Conservation (phyloP, 306 rosid species). For the Acacia crassicarpa region DNA sequence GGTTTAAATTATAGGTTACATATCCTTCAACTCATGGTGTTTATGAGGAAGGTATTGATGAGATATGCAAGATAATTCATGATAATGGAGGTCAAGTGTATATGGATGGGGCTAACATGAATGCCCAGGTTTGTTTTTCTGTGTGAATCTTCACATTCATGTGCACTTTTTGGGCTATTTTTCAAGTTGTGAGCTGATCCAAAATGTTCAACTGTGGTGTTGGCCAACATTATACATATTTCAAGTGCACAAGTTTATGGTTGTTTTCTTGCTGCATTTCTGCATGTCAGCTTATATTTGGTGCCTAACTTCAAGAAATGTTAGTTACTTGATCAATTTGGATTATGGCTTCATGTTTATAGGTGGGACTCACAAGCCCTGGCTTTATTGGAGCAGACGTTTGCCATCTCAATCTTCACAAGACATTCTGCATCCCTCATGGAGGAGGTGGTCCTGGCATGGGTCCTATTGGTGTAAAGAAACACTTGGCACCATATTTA, state of each 20-base stretch:
- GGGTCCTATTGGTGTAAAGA: conserved; percentile 99
- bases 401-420: conserved; percentile 99
- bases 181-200: conserved; percentile 5
- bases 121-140: conserved; percentile 17
- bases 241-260: background rate
- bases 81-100: conserved; percentile 99
- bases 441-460: conserved; percentile 99
- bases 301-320: conserved; percentile 14
- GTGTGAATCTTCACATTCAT: background rate
- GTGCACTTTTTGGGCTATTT: background rate
- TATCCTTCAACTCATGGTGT: conserved; percentile 97
- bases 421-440: conserved; percentile 99
- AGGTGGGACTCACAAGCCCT: conserved; percentile 98
- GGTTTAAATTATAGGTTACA: conserved; percentile 70
- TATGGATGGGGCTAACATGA: conserved; percentile 94
- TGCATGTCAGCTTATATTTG: conserved; percentile 8
- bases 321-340: conserved; percentile 18
- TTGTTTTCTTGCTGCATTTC: conserved; percentile 13
- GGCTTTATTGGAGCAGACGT: conserved; percentile 99
- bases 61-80: conserved; percentile 95
- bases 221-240: background rate
- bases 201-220: conserved; percentile 3
- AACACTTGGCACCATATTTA: conserved; percentile 96
- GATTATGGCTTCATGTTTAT: conserved; percentile 22
- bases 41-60: conserved; percentile 62